Percentiles rank a stretch among this genome's conserved stretches.
Conservation (phyloP, 1,284 basidiomycete genomes). For the Irpex sp. region DNA sequence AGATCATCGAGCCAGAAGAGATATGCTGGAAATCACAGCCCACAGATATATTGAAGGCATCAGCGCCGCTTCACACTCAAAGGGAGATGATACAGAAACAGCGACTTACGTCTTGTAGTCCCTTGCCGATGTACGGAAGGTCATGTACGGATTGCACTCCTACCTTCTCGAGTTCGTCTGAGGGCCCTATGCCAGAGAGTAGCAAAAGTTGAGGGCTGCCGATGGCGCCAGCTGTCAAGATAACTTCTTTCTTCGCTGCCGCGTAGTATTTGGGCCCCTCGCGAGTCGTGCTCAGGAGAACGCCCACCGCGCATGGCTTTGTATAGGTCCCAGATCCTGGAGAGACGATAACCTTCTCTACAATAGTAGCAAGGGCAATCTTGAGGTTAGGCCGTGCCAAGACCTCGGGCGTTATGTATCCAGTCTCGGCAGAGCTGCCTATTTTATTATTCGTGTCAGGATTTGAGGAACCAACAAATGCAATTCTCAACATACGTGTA, state of each 20-base stretch:
- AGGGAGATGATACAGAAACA: background rate
- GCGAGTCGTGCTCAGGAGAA: background rate
- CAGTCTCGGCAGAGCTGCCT: background rate
- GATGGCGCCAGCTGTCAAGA: conserved; percentile 17
- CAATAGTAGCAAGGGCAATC: background rate
- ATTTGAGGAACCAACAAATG: background rate
- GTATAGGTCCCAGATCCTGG: background rate
- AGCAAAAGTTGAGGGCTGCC: conserved; percentile 18
- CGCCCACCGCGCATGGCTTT: background rate
- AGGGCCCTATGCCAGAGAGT: conserved; percentile 38
- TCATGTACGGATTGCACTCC: conserved; percentile 46
- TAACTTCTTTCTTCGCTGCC: conserved; percentile 12
- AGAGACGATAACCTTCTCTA: background rate
- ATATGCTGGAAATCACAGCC: background rate
- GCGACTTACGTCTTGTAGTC: conserved; percentile 59
- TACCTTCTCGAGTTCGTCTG: conserved; percentile 32
- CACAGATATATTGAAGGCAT: background rate
- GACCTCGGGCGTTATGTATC: background rate
- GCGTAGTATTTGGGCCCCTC: background rate
- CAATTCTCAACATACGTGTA: background rate
- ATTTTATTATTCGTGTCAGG: background rate
- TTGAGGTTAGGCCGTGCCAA: background rate
- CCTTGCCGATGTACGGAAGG: conserved; percentile 74
- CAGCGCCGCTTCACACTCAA: conserved; percentile 17
- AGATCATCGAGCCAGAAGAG: background rate